Percentiles rank a stretch among this genome's conserved stretches.
Evolutionary conservation across 192 early-diverging fungal species (phyloP).

Genomic region (Funneliformis geosporum): DNA sequence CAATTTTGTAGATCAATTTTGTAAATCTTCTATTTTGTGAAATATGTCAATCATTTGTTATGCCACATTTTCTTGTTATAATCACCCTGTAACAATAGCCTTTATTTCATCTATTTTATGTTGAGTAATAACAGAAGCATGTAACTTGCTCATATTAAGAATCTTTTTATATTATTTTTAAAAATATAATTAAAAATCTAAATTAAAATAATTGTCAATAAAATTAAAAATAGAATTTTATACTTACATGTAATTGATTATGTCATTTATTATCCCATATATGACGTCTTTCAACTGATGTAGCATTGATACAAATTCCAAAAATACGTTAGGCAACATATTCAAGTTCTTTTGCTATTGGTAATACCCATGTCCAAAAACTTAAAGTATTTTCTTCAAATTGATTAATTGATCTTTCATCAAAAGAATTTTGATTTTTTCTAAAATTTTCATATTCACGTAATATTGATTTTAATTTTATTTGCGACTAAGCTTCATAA

Average conservation of each 20-base stretch:
- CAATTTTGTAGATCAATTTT: no score
- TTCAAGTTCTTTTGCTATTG: neutral
- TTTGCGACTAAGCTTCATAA: constrained; percentile 5
- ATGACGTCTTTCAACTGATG: constrained; percentile 3
- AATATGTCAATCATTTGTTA: no score
- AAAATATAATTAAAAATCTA: no score
- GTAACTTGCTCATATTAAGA: constrained; percentile 7
- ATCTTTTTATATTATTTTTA: neutral
- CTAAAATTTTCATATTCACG: neutral
- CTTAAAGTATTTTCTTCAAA: neutral
- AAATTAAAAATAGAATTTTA: neutral
- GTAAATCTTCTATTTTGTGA: no score
- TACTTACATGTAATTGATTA: constrained; percentile 15
- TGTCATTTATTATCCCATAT: neutral
- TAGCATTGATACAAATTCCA: constrained; percentile 14
- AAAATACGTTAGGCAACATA: constrained; percentile 13
- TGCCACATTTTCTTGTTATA: no score
- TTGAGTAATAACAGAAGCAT: neutral
- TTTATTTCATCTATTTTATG: no score
- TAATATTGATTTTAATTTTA: neutral
- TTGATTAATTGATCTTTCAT: constrained; percentile 1
- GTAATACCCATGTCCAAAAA: neutral
- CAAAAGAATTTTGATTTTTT: constrained; percentile 9
- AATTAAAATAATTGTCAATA: neutral
- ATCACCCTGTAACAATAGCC: no score